Evolutionary conservation across 495 filamentous ascomycete genomes (phyloP).

Genomic region (Staphylotrichum tortipilum): DNA sequence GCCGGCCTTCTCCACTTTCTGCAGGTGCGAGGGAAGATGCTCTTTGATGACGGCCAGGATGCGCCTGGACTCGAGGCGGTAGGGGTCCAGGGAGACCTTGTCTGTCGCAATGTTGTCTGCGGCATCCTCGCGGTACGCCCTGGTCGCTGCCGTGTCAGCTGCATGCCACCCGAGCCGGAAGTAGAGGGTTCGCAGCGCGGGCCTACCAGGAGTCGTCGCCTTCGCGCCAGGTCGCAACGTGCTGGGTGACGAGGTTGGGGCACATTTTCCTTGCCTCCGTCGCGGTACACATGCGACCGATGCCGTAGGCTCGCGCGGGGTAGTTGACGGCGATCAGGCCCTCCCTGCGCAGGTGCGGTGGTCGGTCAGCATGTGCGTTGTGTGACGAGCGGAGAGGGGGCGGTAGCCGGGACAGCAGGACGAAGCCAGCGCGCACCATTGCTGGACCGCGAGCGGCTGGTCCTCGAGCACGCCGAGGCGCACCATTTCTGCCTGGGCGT

Average conservation of each 20-base stretch:
- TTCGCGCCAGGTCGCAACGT: conserved; percentile 92
- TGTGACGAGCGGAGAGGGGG: too few relatives aligned
- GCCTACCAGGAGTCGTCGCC: conserved; percentile 71
- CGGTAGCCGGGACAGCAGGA: too few relatives aligned
- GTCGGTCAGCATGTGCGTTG: too few relatives aligned
- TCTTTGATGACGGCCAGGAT: conserved; percentile 80
- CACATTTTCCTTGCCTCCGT: conserved; percentile 84
- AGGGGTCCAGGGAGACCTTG: conserved; percentile 91
- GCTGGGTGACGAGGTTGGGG: conserved; percentile 74
- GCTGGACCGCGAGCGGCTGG: conserved; percentile 84
- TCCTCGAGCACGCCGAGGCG: conserved; percentile 65
- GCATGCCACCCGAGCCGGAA: not conserved
- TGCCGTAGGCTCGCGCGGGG: conserved; percentile 69
- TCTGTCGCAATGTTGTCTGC: conserved; percentile 67
- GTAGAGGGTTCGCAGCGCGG: not conserved
- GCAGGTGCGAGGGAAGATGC: conserved; percentile 50
- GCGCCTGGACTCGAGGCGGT: conserved; percentile 72
- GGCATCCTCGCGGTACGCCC: conserved; percentile 78
- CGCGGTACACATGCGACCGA: conserved; percentile 64
- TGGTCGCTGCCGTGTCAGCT: not conserved
- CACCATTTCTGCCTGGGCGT: conserved; percentile 92
- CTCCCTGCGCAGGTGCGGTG: conserved; percentile 33
- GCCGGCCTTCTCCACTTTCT: conserved; percentile 81
- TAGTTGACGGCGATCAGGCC: conserved; percentile 96
- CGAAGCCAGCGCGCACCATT: too few relatives aligned